Conservation (phyloP, 1,284 basidiomycete species). For the Peniophora sp. region DNA sequence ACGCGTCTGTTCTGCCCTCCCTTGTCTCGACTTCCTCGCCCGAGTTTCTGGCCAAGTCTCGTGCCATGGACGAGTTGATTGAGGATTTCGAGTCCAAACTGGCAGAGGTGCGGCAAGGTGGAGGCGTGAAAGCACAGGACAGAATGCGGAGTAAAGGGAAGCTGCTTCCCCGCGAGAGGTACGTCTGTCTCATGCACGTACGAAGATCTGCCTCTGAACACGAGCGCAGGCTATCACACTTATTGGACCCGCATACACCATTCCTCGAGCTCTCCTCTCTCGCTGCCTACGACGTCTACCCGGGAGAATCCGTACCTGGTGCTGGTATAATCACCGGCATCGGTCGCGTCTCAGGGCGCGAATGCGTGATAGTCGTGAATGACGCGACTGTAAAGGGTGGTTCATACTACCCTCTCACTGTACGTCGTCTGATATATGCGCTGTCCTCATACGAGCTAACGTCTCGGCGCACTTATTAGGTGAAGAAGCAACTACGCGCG, state of each 20-base stretch:
- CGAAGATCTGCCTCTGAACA: neutral
- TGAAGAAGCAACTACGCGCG: constrained; percentile 93
- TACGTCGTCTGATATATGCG: constrained; percentile 23
- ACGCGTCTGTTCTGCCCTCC: constrained; percentile 68
- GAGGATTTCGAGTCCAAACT: constrained; percentile 54
- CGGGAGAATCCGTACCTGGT: constrained; percentile 71
- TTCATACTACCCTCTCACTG: constrained; percentile 88
- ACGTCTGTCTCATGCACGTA: constrained; percentile 10
- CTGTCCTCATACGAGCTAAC: constrained; percentile 3
- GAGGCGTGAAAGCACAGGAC: constrained; percentile 64
- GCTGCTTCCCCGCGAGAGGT: constrained; percentile 84
- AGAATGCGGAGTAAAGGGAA: constrained; percentile 78
- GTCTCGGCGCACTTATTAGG: constrained; percentile 30
- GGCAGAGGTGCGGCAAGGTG: constrained; percentile 50
- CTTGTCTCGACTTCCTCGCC: constrained; percentile 59
- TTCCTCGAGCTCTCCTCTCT: constrained; percentile 86
- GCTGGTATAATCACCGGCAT: constrained; percentile 92
- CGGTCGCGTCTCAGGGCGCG: constrained; percentile 69
- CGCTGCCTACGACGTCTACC: constrained; percentile 86
- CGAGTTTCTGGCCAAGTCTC: constrained; percentile 59
- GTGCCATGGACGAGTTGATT: constrained; percentile 63
- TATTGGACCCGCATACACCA: constrained; percentile 83
- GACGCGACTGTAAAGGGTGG: constrained; percentile 94
- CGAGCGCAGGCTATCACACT: constrained; percentile 40
- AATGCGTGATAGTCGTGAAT: constrained; percentile 88